These are phyloP conservation scores for Persicaria tinctoria DNA, from an alignment of 148 eudicot genomes.

Conservation along the genomic window DNA sequence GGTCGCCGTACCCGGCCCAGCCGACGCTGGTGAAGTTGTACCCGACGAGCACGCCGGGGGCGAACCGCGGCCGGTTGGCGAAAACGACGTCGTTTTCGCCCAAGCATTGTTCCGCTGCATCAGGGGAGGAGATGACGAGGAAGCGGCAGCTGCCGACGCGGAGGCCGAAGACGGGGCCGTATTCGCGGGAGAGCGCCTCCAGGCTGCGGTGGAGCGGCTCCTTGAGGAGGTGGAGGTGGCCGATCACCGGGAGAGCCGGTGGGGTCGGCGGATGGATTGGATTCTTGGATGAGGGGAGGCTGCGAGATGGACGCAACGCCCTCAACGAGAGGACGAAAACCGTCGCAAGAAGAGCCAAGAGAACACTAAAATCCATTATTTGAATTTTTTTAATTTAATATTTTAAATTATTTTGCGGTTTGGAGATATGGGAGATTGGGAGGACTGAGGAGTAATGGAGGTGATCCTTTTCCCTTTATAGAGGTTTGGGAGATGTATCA, in stretches of 20 bases:
- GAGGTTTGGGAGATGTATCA: too few relatives aligned
- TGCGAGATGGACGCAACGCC: too few relatives aligned
- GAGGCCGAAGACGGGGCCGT: slow-evolving; percentile 22
- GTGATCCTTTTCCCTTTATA: too few relatives aligned
- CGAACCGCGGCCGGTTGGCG: slow-evolving; percentile 25
- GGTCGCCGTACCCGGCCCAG: slow-evolving; percentile 24
- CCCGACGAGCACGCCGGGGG: slow-evolving; percentile 17
- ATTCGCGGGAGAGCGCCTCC: slow-evolving; percentile 1
- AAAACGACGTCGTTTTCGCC: slow-evolving; percentile 17
- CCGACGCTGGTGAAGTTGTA: slow-evolving; percentile 14
- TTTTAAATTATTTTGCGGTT: too few relatives aligned
- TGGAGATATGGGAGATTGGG: too few relatives aligned
- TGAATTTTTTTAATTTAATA: too few relatives aligned
- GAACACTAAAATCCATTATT: too few relatives aligned
- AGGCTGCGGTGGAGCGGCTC: slow-evolving; percentile 23
- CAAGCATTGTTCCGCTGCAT: slow-evolving; percentile 10
- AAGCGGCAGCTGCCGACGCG: slow-evolving; percentile 10
- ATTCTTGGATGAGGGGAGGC: too few relatives aligned
- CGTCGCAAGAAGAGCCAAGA: too few relatives aligned
- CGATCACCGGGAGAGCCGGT: slow-evolving; percentile 24
- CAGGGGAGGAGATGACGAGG: slow-evolving; percentile 17
- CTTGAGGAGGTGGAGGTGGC: slow-evolving; percentile 15
- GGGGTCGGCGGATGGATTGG: slow-evolving; percentile 25
- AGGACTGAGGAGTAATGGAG: too few relatives aligned
- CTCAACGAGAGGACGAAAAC: too few relatives aligned